These are phyloP conservation scores for Aspergillus caelatus DNA, from an alignment of 2,329 filamentous ascomycete species.

Conservation along the genomic window DNA sequence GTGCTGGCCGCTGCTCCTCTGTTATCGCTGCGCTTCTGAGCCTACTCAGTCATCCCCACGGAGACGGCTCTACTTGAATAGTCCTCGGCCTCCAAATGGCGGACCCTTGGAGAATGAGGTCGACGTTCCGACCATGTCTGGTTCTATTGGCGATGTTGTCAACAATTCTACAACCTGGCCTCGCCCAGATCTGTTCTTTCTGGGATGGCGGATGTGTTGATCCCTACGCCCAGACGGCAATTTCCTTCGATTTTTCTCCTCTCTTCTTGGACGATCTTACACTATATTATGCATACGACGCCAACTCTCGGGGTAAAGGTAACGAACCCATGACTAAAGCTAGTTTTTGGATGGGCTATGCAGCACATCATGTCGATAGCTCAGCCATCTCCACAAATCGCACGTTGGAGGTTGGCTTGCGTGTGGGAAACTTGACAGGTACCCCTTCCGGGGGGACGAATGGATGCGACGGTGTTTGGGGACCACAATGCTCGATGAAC, in stretches of 20 bases:
- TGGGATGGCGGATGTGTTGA: slow-evolving; percentile 40
- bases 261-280: slow-evolving; percentile 36
- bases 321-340: slow-evolving; percentile 39
- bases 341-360: slow-evolving; percentile 41
- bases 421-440: slow-evolving; percentile 41
- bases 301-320: slow-evolving; percentile 32
- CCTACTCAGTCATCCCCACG: slow-evolving; percentile 26
- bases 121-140: slow-evolving; percentile 18
- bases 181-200: slow-evolving; percentile 40
- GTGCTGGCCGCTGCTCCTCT: slow-evolving; percentile 17
- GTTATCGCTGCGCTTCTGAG: slow-evolving; percentile 25
- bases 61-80: slow-evolving; percentile 12
- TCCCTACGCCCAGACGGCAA: slow-evolving; percentile 40
- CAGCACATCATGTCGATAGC: slow-evolving; percentile 28
- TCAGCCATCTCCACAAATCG: slow-evolving; percentile 34
- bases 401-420: slow-evolving; percentile 40
- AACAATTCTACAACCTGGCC: slow-evolving; percentile 21
- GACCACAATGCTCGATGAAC: slow-evolving; percentile 33
- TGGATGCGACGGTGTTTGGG: slow-evolving; percentile 44
- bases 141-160: slow-evolving; percentile 25
- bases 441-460: slow-evolving; percentile 37
- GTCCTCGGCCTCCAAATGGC: slow-evolving; percentile 24
- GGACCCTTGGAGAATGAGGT: slow-evolving; percentile 13
- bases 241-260: slow-evolving; percentile 36
- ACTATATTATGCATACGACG: slow-evolving; percentile 41